Evolutionary conservation across 345 rosid genomes (phyloP).

Genomic region (Dovyalis caffra): DNA sequence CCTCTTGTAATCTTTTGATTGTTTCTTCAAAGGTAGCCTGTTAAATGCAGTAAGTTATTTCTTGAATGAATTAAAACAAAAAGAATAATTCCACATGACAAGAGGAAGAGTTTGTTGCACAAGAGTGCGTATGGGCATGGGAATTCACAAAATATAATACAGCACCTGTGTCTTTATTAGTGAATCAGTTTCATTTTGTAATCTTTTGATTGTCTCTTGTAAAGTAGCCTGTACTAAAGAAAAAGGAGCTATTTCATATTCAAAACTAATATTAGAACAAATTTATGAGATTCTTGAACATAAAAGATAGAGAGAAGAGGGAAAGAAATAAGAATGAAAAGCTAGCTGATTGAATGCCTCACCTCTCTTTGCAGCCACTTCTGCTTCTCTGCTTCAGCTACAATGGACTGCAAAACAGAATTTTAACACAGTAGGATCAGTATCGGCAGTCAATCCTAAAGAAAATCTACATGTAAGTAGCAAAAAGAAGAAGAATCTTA

Average conservation of each 20-base stretch:
- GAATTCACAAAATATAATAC: not conserved
- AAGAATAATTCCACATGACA: not conserved
- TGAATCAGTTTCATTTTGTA: not conserved
- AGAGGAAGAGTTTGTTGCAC: not conserved
- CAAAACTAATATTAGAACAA: not conserved
- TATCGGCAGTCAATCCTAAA: not conserved
- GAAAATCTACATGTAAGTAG: not conserved
- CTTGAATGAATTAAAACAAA: not conserved
- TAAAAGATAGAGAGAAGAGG: not conserved
- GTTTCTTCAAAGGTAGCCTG: slow-evolving; percentile 28
- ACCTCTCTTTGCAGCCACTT: slow-evolving; percentile 43
- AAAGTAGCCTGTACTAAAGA: not conserved
- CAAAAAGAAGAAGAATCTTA: not conserved
- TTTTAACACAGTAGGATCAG: not conserved
- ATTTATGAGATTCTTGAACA: not conserved
- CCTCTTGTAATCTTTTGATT: slow-evolving; percentile 15
- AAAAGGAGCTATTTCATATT: slow-evolving; percentile 1
- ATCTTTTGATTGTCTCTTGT: not conserved
- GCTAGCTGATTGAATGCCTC: not conserved
- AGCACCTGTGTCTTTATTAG: not conserved
- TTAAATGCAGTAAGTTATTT: not conserved
- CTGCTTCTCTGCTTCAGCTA: slow-evolving; percentile 41
- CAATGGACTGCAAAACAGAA: slow-evolving; percentile 31
- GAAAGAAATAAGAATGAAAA: not conserved
- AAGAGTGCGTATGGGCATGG: not conserved